Base-by-base conservation (phyloP, 441 rosid genomes). In the Euphorbia celastroides region DNA sequence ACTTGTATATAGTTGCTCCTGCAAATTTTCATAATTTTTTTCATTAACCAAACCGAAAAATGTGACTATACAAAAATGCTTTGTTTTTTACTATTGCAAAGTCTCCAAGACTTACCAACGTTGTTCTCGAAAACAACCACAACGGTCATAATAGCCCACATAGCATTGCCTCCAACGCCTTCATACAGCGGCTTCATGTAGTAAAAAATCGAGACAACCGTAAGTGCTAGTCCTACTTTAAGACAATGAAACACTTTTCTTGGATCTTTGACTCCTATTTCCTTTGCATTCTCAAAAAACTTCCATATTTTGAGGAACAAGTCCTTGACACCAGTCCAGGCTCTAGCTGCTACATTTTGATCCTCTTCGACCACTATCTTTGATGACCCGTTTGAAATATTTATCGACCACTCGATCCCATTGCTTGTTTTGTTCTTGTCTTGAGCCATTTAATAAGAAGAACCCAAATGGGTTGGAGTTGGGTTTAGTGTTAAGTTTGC, bases 81-180 rank as follows among this genome's bases (percentile, higher is more conserved):
- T 34, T 4, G 38, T 34, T 34, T 34, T 34, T 34, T 34, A 9
- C 9, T 34, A 34, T 9, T 34, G 22, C 2, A 19, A 50, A 57
- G 7, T 13, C n/a, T n/a, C n/a, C 13, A 42, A 62, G n/a, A 48
- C 85, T 75, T 41, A 84, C 98, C 98, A 0, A 84, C 97, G 16
- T 82, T 81, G 69, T 83, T 85, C 63, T 92, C 98, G n/a, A 90
- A 88, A 70, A 90, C 90, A 23, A 90, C 88, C 5, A 88, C 93
- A 10, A 88, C 97, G 8, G 98, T 93, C 83, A 93, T 86, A 9
- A 90, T 77, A 38, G 93, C 94, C 97, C 98, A 88, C 86, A 83
- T 84, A 62, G 96, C 96, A 63, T 85, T 74, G 51, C 81, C 86
- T 10, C 96, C 97, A 31, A 90, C 79, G 70, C 74, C 81, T 7